Percentiles rank a stretch among this genome's conserved stretches.
Evolutionary conservation across 179 eudicot genomes (phyloP).

Genomic region (Carnegiea gigantea): DNA sequence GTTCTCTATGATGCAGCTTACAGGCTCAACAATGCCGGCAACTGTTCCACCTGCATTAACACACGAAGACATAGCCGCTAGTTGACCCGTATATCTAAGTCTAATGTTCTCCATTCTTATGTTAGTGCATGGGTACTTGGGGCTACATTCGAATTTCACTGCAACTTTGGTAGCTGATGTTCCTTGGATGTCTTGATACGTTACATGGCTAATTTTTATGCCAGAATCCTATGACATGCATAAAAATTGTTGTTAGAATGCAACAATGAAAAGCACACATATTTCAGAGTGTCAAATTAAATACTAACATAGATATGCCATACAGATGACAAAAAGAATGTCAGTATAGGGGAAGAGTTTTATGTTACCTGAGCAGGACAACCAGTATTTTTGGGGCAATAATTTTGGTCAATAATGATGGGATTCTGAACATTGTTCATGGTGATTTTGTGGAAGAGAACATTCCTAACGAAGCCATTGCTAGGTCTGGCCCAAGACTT

Average conservation of each 20-base stretch:
- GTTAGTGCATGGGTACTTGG: slow-evolving; percentile 48
- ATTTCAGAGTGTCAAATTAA: too few species aligned
- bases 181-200: slow-evolving; percentile 51
- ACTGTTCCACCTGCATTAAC: slow-evolving; percentile 36
- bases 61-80: slow-evolving; percentile 33
- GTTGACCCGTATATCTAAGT: slow-evolving; percentile 33
- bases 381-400: slow-evolving; percentile 45
- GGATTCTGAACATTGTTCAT: slow-evolving; percentile 58
- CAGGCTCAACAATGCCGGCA: slow-evolving; percentile 29
- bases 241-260: too few species aligned
- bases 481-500: slow-evolving; percentile 74
- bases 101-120: slow-evolving; percentile 46
- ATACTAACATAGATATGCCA: too few species aligned
- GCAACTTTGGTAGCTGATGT: slow-evolving; percentile 57
- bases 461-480: slow-evolving; percentile 40
- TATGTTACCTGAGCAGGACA: slow-evolving; percentile 52
- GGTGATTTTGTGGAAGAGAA: slow-evolving; percentile 36
- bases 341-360: too few species aligned
- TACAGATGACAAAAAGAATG: too few species aligned
- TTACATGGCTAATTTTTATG: slow-evolving; percentile 47
- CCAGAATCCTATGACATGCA: slow-evolving; percentile 41
- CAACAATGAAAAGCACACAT: too few species aligned
- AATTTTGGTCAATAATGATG: slow-evolving; percentile 63
- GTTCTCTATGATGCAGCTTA: slow-evolving; percentile 30
- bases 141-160: slow-evolving; percentile 52